Evolutionary conservation across 768 basidiomycete species (phyloP).

Genomic region (Phylloporus rhodoxanthus): DNA sequence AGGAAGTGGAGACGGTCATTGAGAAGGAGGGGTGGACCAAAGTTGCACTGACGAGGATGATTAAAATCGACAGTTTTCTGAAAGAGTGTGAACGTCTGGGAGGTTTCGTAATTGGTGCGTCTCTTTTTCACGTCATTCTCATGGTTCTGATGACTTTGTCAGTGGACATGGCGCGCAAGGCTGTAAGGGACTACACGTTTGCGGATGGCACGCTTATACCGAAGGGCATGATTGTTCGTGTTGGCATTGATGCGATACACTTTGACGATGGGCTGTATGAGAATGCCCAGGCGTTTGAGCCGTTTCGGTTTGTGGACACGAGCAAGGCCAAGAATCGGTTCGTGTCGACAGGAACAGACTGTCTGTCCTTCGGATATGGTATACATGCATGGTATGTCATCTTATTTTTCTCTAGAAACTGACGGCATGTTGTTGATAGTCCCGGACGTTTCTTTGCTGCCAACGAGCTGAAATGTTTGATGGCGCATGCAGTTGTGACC

Average conservation of each 20-base stretch:
- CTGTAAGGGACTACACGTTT: neutral
- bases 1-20: too few relatives aligned
- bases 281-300: constrained; percentile 21
- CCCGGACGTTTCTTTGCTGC: neutral
- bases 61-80: neutral
- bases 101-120: neutral
- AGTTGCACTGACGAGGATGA: neutral
- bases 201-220: constrained; percentile 26
- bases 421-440: neutral
- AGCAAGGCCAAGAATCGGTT: neutral
- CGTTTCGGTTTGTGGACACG: constrained; percentile 37
- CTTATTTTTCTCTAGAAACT: neutral
- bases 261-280: constrained; percentile 23
- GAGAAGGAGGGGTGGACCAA: too few relatives aligned
- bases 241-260: neutral
- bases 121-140: too few relatives aligned
- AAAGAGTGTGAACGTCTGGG: neutral
- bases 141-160: too few relatives aligned
- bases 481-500: neutral
- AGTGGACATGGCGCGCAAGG: too few relatives aligned
- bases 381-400: neutral
- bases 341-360: neutral
- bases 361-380: neutral
- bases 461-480: neutral
- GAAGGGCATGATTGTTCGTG: constrained; percentile 22